phyloP scores from a whole-genome alignment of 192 early-diverging fungal genomes.

The Coemansia sp. region DNA sequence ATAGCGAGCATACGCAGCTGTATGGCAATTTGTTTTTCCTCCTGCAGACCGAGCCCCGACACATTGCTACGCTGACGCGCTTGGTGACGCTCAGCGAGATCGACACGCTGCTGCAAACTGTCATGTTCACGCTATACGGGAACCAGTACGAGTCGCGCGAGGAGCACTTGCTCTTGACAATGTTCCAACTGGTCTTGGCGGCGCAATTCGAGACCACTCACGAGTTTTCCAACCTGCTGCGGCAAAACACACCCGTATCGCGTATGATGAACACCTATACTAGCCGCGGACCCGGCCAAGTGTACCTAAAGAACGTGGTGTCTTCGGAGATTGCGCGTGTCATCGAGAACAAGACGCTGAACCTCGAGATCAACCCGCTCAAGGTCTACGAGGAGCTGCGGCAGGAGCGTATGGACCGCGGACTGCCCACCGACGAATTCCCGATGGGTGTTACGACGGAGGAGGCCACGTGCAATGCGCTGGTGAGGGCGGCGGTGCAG shows the following conservation, averaged over 20 bases:
- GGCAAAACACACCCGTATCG: slow-evolving; percentile 96
- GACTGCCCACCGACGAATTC: slow-evolving; percentile 50
- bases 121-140: slow-evolving; percentile 96
- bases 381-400: slow-evolving; percentile 68
- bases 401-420: slow-evolving; percentile 34
- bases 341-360: slow-evolving; percentile 79
- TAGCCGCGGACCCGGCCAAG: slow-evolving; percentile 89
- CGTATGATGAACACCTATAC: slow-evolving; percentile 99
- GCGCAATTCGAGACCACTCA: slow-evolving; percentile 91
- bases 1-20: slow-evolving; percentile 79
- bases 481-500: slow-evolving; percentile 84
- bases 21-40: slow-evolving; percentile 95
- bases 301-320: slow-evolving; percentile 86
- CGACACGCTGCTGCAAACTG: slow-evolving; percentile 90
- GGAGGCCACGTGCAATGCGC: slow-evolving; percentile 75
- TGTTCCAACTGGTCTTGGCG: slow-evolving; percentile 94
- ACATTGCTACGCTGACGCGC: slow-evolving; percentile 86
- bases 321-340: slow-evolving; percentile 80
- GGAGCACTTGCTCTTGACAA: slow-evolving; percentile 92
- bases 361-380: slow-evolving; percentile 95
- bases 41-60: slow-evolving; percentile 88
- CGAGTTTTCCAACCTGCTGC: slow-evolving; percentile 87
- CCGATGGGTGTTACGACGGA: slow-evolving; percentile 83
- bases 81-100: slow-evolving; percentile 88
- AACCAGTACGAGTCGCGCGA: slow-evolving; percentile 97